Evolutionary conservation across 371 early-diverging fungal genomes (phyloP), one percentile per base, ranked within the genome.

Genomic region (Conidiobolus incongruus): DNA sequence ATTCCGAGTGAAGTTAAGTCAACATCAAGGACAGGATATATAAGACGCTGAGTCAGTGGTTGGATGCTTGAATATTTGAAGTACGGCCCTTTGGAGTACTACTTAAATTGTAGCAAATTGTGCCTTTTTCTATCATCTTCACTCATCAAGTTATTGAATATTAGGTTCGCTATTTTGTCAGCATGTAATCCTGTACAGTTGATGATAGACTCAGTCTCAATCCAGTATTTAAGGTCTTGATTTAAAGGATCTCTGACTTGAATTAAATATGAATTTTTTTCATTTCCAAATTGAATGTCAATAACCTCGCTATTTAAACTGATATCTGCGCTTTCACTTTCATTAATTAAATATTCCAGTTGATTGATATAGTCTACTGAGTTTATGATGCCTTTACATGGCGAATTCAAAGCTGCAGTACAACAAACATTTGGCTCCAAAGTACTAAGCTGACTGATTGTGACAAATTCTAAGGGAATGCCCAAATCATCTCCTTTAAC

Each of bases 1-100:
- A 81, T 72, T 21, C 90, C 90, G 4, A 87, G 62, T 10, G 74
- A 61, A 2, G 66, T 63, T 35, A 83, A 46, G 38, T 85, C 67
- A 42, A 60, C 63, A 47, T 76, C 77, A 0, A 90, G 90, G 3
- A 78, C 67, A 2, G 90, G 90, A 49, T 89, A 89, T 8, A 89
- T 68, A n/a, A 89, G 61, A 20, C 74, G 72, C 12, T 62, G 56
- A 1, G 77, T 68, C 5, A 42, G 42, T 11, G 40, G 13, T 12
- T 52, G 52, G 2, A 57, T n/a, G n/a, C n/a, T 59, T 2, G 56
- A 49, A 43, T 71, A 75, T 16, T 60, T 50, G 53, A 70, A 87
- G 50, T 89, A 89, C 47, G 68, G 68, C 0, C 90, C 90, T 46
- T 81, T 77, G 45, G 71, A 76, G 52, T 72, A 82, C 40, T 75